A percentile compares a stretch with the other conserved stretches of the same genome.
These are phyloP conservation scores for Penicillium sp. DNA, from an alignment of 2,329 filamentous ascomycete species.

Conservation along the genomic window DNA sequence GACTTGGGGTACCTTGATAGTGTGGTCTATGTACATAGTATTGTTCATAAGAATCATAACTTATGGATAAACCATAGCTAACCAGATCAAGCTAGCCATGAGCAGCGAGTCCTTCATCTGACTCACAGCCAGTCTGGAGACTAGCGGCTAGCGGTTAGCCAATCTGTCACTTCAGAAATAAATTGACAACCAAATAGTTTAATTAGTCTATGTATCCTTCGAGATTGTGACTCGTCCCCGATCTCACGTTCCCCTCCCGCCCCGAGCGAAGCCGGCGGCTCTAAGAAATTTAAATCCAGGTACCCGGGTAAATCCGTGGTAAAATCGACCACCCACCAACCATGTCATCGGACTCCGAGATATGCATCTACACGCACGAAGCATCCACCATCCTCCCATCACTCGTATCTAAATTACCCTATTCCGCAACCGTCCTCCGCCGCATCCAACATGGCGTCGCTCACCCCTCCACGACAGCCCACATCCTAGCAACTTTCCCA, in stretches of 20 bases:
- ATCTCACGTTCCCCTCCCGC: background rate
- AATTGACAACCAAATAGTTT: slow-evolving; percentile 2
- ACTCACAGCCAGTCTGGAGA: background rate
- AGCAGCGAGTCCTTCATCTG: background rate
- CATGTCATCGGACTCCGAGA: slow-evolving; percentile 3
- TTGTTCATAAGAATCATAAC: too few species aligned
- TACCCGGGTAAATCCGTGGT: background rate
- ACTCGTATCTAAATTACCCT: slow-evolving; percentile 37
- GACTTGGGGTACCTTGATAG: too few species aligned
- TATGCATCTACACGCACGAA: slow-evolving; percentile 21
- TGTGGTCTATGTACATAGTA: too few species aligned
- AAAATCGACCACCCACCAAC: background rate
- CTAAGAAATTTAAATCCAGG: slow-evolving; percentile 7
- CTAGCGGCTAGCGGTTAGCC: too few species aligned
- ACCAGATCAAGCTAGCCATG: background rate
- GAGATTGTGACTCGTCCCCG: background rate
- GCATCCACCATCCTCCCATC: slow-evolving; percentile 22
- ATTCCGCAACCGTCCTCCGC: slow-evolving; percentile 37
- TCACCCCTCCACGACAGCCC: slow-evolving; percentile 33
- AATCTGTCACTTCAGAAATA: background rate
- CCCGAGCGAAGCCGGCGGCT: background rate
- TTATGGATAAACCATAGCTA: background rate
- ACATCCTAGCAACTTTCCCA: slow-evolving; percentile 35
- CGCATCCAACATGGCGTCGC: slow-evolving; percentile 39
- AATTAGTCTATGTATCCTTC: slow-evolving; percentile 1